Base-by-base conservation (phyloP, 768 basidiomycete species). In the Amanita thiersii region DNA sequence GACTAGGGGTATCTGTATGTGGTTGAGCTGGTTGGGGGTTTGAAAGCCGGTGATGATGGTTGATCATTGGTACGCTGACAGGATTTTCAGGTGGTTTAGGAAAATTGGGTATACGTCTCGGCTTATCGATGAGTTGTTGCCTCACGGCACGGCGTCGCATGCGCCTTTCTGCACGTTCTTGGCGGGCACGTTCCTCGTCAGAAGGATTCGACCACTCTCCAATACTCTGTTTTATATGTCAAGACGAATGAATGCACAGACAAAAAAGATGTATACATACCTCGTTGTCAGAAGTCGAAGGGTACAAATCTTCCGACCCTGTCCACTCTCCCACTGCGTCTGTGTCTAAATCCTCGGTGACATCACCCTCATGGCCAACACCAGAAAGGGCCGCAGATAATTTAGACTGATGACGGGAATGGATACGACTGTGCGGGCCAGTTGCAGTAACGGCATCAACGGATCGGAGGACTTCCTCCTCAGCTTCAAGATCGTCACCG, bases 171-270 rank as follows among this genome's bases (percentile, higher is more conserved):
- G 75, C 59, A 21, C 85, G 77, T 21, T 70, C 61, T 47, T 79
- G 79, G 15, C 86, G 75, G 3, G 82, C 86, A 20, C 81, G 74
- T 54, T 91, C 88, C 59, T 91, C 88, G 53, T 91, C 88, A 18
- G 88, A 91, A 12, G 88, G 88, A 53, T 91, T 91, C 17, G 88
- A 91, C 75, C 76, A 91, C 62, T 91, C 87, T 19, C 86, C 86
- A 37, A 87, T 81, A 50, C 85, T 88, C 80, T 86, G 65, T 50
- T 31, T 9, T 47, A 39, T 20, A 35, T 14, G 31, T 33, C 19
- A 20, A 40, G 43, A 11, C 21, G 43, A 47, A 24, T 30, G 20
- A 46, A 20, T 37, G 35, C 24, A 43, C 35, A 34, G 38, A 52
- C 29, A 37, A 47, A 20, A 43, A 40, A 47, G 37, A 31, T 44